Evolutionary conservation across 805 yeast species (phyloP).

Genomic region (Wickerhamomyces chaumierensis): DNA sequence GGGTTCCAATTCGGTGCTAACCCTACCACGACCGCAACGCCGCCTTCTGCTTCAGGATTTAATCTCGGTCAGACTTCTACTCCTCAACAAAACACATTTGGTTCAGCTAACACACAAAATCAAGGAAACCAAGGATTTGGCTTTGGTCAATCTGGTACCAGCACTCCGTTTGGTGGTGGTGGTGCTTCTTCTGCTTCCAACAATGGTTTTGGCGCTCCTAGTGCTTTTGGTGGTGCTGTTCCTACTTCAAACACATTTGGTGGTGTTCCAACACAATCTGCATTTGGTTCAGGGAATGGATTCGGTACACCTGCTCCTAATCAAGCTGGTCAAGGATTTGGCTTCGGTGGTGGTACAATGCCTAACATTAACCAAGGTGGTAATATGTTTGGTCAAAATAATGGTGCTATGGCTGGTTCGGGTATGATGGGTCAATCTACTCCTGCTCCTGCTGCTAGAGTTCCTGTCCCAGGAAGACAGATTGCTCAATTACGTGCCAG

Average conservation of each 20-base stretch:
- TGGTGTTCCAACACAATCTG: not conserved
- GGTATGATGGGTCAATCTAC: slow-evolving; percentile 2
- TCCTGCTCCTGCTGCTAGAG: slow-evolving; percentile 8
- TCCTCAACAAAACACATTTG: slow-evolving; percentile 11
- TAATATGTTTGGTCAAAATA: slow-evolving; percentile 8
- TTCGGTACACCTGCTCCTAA: not conserved
- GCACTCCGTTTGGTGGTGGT: slow-evolving; percentile 4
- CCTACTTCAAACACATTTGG: slow-evolving; percentile 1
- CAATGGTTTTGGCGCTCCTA: not conserved
- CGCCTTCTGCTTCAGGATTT: slow-evolving; percentile 7
- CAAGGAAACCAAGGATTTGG: slow-evolving; percentile 6
- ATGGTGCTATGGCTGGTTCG: not conserved
- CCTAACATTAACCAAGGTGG: slow-evolving; percentile 4
- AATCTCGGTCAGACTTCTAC: slow-evolving; percentile 13
- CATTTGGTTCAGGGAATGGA: slow-evolving; percentile 1
- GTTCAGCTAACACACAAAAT: slow-evolving; percentile 2
- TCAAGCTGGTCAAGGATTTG: slow-evolving; percentile 1
- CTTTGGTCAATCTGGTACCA: slow-evolving; percentile 5
- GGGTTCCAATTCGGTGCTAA: not conserved
- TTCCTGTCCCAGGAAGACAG: slow-evolving; percentile 16
- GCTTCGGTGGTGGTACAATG: slow-evolving; percentile 2
- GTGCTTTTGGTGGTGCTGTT: not conserved
- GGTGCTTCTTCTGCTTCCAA: not conserved
- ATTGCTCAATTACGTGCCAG: slow-evolving; percentile 19
- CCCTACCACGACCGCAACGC: not conserved